These are phyloP conservation scores for Collybiopsis luxurians DNA, from an alignment of 768 basidiomycete species.

Conservation along the genomic window DNA sequence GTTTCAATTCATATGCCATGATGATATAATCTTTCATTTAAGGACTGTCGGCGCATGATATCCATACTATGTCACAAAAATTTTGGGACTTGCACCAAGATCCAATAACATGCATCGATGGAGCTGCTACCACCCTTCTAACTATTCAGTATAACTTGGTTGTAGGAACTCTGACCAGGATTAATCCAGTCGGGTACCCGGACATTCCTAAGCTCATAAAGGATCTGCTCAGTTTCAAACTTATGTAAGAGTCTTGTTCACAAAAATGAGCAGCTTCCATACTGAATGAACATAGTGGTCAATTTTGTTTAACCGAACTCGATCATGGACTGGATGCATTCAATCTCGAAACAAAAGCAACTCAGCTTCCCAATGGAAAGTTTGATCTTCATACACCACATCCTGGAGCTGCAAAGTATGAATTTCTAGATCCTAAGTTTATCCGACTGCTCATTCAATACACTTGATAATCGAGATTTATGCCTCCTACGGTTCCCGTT, in stretches of 20 bases:
- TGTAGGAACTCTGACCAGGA: constrained; percentile 11
- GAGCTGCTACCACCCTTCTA: constrained; percentile 7
- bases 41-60: constrained; percentile 13
- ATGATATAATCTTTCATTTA: not conserved
- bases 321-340: constrained; percentile 36
- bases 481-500: constrained; percentile 33
- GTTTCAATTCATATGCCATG: not conserved
- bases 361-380: constrained; percentile 23
- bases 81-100: constrained; percentile 14
- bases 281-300: constrained; percentile 17
- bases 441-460: too few relatives aligned
- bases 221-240: constrained; percentile 6
- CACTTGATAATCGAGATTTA: too few relatives aligned
- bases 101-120: constrained; percentile 8
- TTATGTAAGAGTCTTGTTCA: not conserved
- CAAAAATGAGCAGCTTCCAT: not conserved
- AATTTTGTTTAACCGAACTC: constrained; percentile 31
- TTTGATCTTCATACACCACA: constrained; percentile 31
- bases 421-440: too few relatives aligned
- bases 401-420: constrained; percentile 31
- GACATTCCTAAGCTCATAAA: constrained; percentile 1
- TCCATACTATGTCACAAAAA: not conserved
- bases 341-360: constrained; percentile 37
- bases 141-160: constrained; percentile 14
- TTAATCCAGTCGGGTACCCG: not conserved